These are phyloP conservation scores for Eucalyptus regnans DNA, from an alignment of 345 rosid genomes.

Conservation along the genomic window DNA sequence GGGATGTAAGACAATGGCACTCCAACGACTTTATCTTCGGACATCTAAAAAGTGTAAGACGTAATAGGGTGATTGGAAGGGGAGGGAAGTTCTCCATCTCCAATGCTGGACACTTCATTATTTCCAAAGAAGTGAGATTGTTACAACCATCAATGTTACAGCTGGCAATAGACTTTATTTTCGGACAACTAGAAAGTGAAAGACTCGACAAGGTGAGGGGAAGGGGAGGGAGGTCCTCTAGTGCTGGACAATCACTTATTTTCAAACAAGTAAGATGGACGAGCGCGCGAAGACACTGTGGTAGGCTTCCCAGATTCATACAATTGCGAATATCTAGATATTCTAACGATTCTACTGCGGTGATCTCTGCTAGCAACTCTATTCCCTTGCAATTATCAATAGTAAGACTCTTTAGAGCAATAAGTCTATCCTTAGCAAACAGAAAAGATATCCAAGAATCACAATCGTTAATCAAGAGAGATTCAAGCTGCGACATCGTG, in stretches of 20 bases:
- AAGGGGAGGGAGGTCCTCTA: too few relatives aligned
- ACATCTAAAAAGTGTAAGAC: accelerated
- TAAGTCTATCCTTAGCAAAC: too few relatives aligned
- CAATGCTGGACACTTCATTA: accelerated
- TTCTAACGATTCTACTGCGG: accelerated
- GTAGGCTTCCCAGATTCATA: accelerated
- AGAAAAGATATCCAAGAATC: too few relatives aligned
- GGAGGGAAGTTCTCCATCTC: neutral
- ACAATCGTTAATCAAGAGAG: accelerated
- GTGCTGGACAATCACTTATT: accelerated
- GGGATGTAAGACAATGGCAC: too few relatives aligned
- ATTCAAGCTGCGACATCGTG: too few relatives aligned
- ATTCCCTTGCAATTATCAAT: accelerated
- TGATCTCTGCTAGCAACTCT: too few relatives aligned
- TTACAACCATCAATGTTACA: too few relatives aligned
- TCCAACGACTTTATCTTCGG: too few relatives aligned
- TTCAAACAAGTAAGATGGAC: accelerated
- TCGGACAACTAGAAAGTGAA: neutral
- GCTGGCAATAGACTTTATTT: neutral
- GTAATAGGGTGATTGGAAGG: accelerated
- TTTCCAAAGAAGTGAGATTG: too few relatives aligned
- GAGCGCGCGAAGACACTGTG: too few relatives aligned
- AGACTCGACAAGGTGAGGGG: too few relatives aligned
- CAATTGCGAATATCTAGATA: accelerated
- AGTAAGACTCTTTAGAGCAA: accelerated